A percentile compares a stretch with the other conserved stretches of the same genome.
Evolutionary conservation across 2,329 filamentous ascomycete species (phyloP).

Genomic region (Endoconidiophora polonica): DNA sequence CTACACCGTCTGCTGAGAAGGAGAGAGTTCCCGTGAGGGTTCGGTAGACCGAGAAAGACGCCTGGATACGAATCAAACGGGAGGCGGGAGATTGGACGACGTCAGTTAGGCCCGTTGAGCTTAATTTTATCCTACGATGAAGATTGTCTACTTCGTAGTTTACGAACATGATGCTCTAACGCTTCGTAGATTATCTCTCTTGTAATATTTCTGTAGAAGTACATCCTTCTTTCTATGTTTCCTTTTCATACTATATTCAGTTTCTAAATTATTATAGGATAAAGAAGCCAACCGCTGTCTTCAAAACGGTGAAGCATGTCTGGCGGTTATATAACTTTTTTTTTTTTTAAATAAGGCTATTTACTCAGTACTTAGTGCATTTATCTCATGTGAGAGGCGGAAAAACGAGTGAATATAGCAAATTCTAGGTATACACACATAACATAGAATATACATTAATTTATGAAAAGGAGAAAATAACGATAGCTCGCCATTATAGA

Average conservation of each 20-base stretch:
- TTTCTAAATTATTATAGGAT: too few relatives aligned
- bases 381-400: too few relatives aligned
- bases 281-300: too few relatives aligned
- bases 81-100: neutral
- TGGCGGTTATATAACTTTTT: too few relatives aligned
- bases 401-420: too few relatives aligned
- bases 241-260: too few relatives aligned
- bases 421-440: too few relatives aligned
- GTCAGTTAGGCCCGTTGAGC: neutral
- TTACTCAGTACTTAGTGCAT: too few relatives aligned
- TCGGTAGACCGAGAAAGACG: neutral
- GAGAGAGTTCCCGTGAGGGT: neutral
- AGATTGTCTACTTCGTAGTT: neutral
- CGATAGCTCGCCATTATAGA: too few relatives aligned
- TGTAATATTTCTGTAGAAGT: conserved; percentile 7
- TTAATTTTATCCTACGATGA: neutral
- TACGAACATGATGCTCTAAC: neutral
- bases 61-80: neutral
- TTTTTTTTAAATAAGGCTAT: neutral
- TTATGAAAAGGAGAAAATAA: too few relatives aligned
- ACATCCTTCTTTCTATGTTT: neutral
- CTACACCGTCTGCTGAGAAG: neutral
- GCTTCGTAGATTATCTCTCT: neutral
- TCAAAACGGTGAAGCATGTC: too few relatives aligned
- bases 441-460: too few relatives aligned